These are phyloP conservation scores for Alternaria ventricosa DNA, from an alignment of 2,329 filamentous ascomycete genomes.

Conservation along the genomic window DNA sequence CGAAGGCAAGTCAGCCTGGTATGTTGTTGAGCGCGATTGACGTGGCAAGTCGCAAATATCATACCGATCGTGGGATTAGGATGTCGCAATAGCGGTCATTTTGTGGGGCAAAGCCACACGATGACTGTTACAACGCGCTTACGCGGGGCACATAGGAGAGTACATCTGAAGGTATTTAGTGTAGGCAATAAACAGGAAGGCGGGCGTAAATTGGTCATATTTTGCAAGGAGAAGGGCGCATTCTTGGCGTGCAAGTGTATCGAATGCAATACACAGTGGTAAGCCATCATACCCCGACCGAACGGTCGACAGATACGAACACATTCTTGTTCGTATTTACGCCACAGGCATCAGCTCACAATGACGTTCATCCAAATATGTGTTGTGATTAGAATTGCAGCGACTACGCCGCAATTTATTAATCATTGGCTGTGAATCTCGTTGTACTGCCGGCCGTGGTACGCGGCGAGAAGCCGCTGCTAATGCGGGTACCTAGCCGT, in stretches of 20 bases:
- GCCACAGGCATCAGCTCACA: not conserved
- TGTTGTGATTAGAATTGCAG: not conserved
- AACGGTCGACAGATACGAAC: not conserved
- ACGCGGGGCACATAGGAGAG: not conserved
- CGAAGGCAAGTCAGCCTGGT: not conserved
- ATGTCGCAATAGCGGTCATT: not conserved
- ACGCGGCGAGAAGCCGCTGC: constrained; percentile 1
- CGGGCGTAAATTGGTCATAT: not conserved
- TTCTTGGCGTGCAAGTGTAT: not conserved
- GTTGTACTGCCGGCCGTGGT: not conserved
- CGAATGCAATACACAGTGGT: not conserved
- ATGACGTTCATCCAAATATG: not conserved
- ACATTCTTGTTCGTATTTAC: not conserved
- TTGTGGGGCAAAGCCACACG: not conserved
- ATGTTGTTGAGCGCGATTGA: not conserved
- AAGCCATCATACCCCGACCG: not conserved
- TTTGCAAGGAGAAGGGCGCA: not conserved
- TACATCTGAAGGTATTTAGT: not conserved
- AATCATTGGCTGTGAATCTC: not conserved
- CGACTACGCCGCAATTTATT: constrained; percentile 4
- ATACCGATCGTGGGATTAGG: not conserved
- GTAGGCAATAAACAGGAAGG: not conserved
- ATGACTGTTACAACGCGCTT: not conserved
- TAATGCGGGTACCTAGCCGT: constrained; percentile 1
- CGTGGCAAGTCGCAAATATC: not conserved